Conservation (phyloP, 1,284 basidiomycete genomes). For the Hypsizygus ulmarius region DNA sequence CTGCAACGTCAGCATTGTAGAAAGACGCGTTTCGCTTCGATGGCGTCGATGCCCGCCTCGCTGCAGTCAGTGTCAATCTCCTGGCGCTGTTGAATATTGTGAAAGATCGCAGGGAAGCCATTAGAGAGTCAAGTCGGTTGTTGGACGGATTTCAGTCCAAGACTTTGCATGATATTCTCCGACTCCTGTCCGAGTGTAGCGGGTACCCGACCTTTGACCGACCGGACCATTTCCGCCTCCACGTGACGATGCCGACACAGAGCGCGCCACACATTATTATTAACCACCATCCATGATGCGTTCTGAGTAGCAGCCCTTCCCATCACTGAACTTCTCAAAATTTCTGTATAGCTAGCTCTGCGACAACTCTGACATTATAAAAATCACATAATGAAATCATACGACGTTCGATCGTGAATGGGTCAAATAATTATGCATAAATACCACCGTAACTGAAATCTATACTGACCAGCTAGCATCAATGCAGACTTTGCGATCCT, state of each 20-base stretch:
- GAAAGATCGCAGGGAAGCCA: slow-evolving; percentile 13
- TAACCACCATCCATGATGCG: too few species aligned
- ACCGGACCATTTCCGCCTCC: slow-evolving; percentile 18
- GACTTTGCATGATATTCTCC: not conserved
- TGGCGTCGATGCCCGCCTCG: not conserved
- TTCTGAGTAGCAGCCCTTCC: too few species aligned
- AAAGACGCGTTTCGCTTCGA: slow-evolving; percentile 42
- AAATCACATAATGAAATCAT: too few species aligned
- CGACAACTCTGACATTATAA: too few species aligned
- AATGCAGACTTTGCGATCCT: slow-evolving; percentile 37
- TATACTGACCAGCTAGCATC: slow-evolving; percentile 23
- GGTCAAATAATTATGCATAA: too few species aligned
- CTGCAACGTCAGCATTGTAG: slow-evolving; percentile 77
- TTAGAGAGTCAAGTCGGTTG: not conserved
- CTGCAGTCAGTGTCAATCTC: not conserved
- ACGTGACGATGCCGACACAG: too few species aligned
- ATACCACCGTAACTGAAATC: too few species aligned
- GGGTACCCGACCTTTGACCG: not conserved
- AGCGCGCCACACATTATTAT: too few species aligned
- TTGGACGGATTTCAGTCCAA: not conserved
- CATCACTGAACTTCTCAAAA: too few species aligned
- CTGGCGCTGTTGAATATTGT: slow-evolving; percentile 3
- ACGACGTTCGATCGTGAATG: not conserved
- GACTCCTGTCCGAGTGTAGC: not conserved
- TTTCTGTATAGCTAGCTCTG: too few species aligned